phyloP scores from a whole-genome alignment of 2,329 filamentous ascomycete species.

The Monosporascus sp. region DNA sequence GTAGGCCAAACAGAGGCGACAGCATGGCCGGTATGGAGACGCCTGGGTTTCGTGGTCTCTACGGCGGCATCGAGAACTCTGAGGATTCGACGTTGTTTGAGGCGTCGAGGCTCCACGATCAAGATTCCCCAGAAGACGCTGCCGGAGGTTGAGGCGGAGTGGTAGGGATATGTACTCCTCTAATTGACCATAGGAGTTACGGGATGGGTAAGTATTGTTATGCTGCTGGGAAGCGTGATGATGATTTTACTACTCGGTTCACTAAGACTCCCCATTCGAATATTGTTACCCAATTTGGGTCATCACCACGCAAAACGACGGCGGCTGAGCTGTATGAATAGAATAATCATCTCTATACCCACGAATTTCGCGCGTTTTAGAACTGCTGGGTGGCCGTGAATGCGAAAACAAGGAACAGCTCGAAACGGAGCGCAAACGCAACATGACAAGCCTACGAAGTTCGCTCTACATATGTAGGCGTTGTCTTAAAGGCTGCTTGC shows the following conservation, averaged over 20 bases:
- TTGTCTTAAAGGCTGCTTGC: too few relatives aligned
- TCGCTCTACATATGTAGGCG: too few relatives aligned
- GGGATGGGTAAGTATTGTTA: too few relatives aligned
- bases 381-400: neutral
- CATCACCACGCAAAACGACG: neutral
- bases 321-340: neutral
- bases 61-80: constrained; percentile 44
- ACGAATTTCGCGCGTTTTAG: neutral
- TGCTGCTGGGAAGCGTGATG: too few relatives aligned
- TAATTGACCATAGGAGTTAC: too few relatives aligned
- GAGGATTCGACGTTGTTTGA: constrained; percentile 36
- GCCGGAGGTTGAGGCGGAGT: neutral
- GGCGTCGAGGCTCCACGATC: constrained; percentile 8
- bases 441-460: too few relatives aligned
- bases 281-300: neutral
- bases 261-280: neutral
- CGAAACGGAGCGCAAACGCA: too few relatives aligned
- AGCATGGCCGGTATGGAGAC: constrained; percentile 35
- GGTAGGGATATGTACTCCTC: too few relatives aligned
- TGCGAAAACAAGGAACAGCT: neutral
- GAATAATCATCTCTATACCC: neutral
- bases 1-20: constrained; percentile 17
- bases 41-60: constrained; percentile 42
- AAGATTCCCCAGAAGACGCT: constrained; percentile 2
- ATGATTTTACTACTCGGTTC: neutral